phyloP scores from a whole-genome alignment of 805 yeast species.

The Yueomyces sp. region DNA sequence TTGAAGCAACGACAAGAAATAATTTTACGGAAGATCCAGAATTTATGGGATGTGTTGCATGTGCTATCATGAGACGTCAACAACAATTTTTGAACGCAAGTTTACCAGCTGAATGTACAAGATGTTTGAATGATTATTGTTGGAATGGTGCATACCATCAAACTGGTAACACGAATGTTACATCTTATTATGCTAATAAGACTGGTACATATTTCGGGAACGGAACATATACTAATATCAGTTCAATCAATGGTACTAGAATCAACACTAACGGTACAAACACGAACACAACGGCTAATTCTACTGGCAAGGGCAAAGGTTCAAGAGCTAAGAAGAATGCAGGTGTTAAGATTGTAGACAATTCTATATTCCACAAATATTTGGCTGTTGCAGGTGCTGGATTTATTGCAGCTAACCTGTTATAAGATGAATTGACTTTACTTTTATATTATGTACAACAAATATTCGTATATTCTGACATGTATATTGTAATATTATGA shows the following conservation, averaged over 20 bases:
- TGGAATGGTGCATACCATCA: slow-evolving; percentile 30
- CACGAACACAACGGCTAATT: not conserved
- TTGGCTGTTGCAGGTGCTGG: not conserved
- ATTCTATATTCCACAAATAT: not conserved
- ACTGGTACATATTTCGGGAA: slow-evolving; percentile 1
- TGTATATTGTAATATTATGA: no score
- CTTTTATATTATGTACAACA: no score
- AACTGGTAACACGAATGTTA: slow-evolving; percentile 2
- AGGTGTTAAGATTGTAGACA: not conserved
- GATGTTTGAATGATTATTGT: slow-evolving; percentile 63
- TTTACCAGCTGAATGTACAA: slow-evolving; percentile 53
- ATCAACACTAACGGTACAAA: not conserved
- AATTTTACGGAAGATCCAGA: slow-evolving; percentile 56
- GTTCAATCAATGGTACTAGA: not conserved
- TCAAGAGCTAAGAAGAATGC: not conserved
- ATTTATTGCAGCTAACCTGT: not conserved
- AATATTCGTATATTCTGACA: no score
- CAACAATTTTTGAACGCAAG: slow-evolving; percentile 53
- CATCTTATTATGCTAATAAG: slow-evolving; percentile 1
- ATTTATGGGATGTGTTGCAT: slow-evolving; percentile 66
- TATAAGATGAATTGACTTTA: no score
- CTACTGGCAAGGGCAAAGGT: not conserved
- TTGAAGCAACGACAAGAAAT: slow-evolving; percentile 51
- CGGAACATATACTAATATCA: slow-evolving; percentile 1
- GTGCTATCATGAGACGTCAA: slow-evolving; percentile 71